Evolutionary conservation across 768 basidiomycete species (phyloP).

Genomic region (Suillus tomentosus): DNA sequence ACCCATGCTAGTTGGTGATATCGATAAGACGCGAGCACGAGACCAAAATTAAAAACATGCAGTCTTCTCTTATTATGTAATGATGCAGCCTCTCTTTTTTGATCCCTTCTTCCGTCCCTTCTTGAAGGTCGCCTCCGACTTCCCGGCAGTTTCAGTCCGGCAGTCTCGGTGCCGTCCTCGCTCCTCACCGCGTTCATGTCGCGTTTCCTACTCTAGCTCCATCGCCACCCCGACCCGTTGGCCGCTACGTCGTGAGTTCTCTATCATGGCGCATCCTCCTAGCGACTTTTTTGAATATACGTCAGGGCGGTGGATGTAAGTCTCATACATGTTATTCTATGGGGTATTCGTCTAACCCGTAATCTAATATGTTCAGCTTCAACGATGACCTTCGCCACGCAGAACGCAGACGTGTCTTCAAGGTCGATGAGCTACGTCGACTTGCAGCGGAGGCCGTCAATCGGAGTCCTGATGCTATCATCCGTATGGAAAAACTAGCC

Average conservation of each 20-base stretch:
- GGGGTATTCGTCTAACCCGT: constrained; percentile 30
- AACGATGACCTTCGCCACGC: constrained; percentile 47
- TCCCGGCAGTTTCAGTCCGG: neutral
- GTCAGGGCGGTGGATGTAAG: constrained; percentile 46
- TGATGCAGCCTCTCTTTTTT: no score
- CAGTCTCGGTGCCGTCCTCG: neutral
- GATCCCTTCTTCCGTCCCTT: no score
- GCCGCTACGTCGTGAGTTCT: constrained; percentile 10
- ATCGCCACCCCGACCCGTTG: neutral
- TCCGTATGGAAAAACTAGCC: constrained; percentile 41
- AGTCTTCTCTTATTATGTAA: no score
- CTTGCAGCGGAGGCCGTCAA: constrained; percentile 47
- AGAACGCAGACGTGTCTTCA: constrained; percentile 46
- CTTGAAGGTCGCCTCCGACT: neutral
- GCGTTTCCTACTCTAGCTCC: neutral
- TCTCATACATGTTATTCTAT: constrained; percentile 32
- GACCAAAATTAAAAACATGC: no score
- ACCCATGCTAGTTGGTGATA: neutral
- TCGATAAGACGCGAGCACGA: neutral
- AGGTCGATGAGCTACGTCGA: constrained; percentile 43
- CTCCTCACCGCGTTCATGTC: neutral
- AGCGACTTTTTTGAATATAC: constrained; percentile 44
- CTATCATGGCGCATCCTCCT: constrained; percentile 29
- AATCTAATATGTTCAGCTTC: constrained; percentile 33
- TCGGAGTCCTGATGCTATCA: constrained; percentile 40